phyloP scores from a whole-genome alignment of 345 rosid genomes.

The Brassica napus region DNA sequence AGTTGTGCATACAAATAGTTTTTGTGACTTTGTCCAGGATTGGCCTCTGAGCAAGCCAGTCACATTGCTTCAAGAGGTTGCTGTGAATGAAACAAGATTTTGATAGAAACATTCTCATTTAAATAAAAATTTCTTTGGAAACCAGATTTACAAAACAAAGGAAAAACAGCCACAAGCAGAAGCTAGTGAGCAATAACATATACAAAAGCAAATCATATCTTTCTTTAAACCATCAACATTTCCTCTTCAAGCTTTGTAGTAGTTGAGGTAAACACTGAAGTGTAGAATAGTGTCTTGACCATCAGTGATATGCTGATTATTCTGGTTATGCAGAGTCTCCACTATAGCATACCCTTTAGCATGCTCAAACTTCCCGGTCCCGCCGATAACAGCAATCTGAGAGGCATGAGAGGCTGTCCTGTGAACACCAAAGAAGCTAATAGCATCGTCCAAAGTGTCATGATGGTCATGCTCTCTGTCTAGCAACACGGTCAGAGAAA shows the following conservation, averaged over 20 bases:
- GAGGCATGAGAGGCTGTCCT: background rate
- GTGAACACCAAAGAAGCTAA: background rate
- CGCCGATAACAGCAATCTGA: background rate
- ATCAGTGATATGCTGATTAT: background rate
- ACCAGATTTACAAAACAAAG: no score
- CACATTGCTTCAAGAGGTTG: no score
- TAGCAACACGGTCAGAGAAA: background rate
- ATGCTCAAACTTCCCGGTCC: background rate
- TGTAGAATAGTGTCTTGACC: background rate
- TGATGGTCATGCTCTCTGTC: background rate
- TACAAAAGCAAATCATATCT: background rate
- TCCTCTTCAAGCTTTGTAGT: background rate
- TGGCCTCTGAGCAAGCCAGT: no score
- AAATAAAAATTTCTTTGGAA: background rate
- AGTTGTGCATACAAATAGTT: no score
- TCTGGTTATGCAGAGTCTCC: background rate
- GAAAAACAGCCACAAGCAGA: background rate
- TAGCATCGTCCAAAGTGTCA: background rate
- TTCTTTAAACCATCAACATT: no score
- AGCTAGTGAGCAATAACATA: background rate
- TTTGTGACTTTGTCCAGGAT: no score
- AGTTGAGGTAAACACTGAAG: background rate
- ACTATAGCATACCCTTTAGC: background rate
- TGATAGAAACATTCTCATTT: background rate
- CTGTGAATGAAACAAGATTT: background rate